These are phyloP conservation scores for Linderina pennispora DNA, from an alignment of 192 early-diverging fungal genomes.

Conservation along the genomic window DNA sequence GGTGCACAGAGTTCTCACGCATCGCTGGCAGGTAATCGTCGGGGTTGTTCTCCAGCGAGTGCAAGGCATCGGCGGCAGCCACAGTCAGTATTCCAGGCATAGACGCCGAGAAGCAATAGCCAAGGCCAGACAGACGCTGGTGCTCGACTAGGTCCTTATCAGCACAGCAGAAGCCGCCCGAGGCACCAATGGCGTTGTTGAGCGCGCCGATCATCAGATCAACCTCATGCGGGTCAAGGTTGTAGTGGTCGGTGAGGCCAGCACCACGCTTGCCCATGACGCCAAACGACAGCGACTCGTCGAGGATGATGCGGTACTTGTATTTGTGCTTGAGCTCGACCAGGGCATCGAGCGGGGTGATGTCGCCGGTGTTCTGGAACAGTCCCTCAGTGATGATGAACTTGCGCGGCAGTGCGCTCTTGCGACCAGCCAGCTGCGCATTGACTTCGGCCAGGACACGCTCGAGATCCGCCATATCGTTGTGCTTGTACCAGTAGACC, in stretches of 20 bases:
- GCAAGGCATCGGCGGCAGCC: constrained; percentile 76
- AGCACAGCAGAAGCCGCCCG: constrained; percentile 93
- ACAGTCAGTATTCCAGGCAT: constrained; percentile 91
- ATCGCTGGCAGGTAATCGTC: constrained; percentile 46
- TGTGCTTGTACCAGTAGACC: constrained; percentile 91
- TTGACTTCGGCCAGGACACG: constrained; percentile 72
- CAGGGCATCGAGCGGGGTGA: constrained; percentile 73
- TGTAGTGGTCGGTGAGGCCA: constrained; percentile 81
- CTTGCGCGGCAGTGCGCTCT: constrained; percentile 74
- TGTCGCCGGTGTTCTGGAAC: constrained; percentile 81
- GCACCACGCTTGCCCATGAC: constrained; percentile 79
- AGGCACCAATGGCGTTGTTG: constrained; percentile 67
- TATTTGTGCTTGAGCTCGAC: constrained; percentile 88
- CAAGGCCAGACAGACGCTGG: constrained; percentile 81
- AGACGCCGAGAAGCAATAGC: constrained; percentile 92
- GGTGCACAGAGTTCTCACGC: constrained; percentile 54
- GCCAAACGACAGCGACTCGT: constrained; percentile 89
- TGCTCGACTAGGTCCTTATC: constrained; percentile 83
- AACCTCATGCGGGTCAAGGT: constrained; percentile 64
- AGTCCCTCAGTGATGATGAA: constrained; percentile 95
- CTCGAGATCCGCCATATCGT: constrained; percentile 94
- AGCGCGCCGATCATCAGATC: constrained; percentile 89
- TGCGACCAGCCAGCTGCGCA: constrained; percentile 54
- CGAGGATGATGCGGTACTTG: constrained; percentile 95
- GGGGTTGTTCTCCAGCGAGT: constrained; percentile 24